These are phyloP conservation scores for Stentor coeruleus DNA, from an alignment of 73 alveolate genomes.

Conservation along the genomic window DNA sequence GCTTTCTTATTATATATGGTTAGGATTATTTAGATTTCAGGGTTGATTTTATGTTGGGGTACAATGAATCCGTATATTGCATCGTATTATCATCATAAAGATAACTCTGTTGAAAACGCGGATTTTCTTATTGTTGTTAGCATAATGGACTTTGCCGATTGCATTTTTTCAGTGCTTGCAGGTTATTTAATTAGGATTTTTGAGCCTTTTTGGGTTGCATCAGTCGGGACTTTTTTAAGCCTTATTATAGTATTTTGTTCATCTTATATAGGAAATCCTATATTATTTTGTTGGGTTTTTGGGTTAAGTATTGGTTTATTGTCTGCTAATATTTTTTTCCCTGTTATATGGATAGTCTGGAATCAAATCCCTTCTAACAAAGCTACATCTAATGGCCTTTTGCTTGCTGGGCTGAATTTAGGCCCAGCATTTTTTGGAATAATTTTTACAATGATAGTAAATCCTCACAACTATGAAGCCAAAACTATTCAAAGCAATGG, in stretches of 20 bases:
- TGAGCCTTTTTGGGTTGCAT: background rate
- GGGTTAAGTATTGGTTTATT: background rate
- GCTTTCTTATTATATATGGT: background rate
- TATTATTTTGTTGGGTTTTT: background rate
- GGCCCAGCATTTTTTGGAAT: background rate
- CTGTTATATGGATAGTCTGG: background rate
- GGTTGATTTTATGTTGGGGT: background rate
- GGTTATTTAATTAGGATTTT: background rate
- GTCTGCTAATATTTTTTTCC: background rate
- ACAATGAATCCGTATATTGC: background rate
- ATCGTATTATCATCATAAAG: background rate
- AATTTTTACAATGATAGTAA: background rate
- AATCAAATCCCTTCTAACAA: background rate
- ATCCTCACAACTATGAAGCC: background rate
- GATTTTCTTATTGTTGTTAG: background rate
- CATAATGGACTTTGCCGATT: background rate
- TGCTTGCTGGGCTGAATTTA: background rate
- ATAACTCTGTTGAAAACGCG: background rate
- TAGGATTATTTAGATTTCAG: background rate
- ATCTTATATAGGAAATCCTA: background rate
- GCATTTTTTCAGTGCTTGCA: background rate
- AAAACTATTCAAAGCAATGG: background rate
- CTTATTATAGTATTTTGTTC: background rate
- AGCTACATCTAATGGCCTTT: background rate
- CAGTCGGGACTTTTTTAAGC: background rate